Base-by-base conservation (phyloP, 352 stramenopile genomes). In the Globisporangium canariense region DNA sequence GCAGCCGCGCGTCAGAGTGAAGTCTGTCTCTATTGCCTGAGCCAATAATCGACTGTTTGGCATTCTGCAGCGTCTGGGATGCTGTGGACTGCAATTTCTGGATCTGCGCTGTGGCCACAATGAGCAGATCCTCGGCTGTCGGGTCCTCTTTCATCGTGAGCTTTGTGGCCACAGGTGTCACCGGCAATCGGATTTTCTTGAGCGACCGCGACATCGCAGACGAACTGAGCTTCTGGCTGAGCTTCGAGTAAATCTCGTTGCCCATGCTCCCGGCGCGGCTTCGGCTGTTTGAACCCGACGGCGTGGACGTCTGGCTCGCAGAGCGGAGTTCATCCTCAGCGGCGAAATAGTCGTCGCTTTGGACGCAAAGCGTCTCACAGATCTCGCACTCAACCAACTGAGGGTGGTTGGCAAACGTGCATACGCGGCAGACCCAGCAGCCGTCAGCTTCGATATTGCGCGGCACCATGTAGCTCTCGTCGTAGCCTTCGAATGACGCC, bases 381-480 rank as follows among this genome's bases (percentile, higher is more conserved):
- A 94, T 86, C 66, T 94, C 83, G 57, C 81, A 92, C 58, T 85
- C 76, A 1, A 58, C 43, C 25, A 94, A 62, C 60, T 90, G 60
- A 3, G 79, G 75, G 40, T 95, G 87, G 67, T 95, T 95, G 4
- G 75, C 70, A 60, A 94, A 95, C 34, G 87, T 93, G 54, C 87
- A 95, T 64, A 89, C 83, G 51, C 74, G 74, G 52, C 87, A 95
- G 14, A 58, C 71, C 87, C 87, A 95, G 20, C 63, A 63, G 47
- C 32, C 40, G 20, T 51, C 45, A 8, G 20, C 41, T 6, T 2
- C 32, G 0, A 50, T 46, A n/a, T 14, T 14, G 20, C 16, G 52
- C 1, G 32, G 4, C 38, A 34, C 14, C 16, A 11, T 43, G 9
- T 47, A 40, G 3, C 30, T 10, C 34, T 64, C 38, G 11, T 36